Evolutionary conservation across 202 grass and related monocot genomes (phyloP).

Genomic region (Schoenoplectus triqueter): DNA sequence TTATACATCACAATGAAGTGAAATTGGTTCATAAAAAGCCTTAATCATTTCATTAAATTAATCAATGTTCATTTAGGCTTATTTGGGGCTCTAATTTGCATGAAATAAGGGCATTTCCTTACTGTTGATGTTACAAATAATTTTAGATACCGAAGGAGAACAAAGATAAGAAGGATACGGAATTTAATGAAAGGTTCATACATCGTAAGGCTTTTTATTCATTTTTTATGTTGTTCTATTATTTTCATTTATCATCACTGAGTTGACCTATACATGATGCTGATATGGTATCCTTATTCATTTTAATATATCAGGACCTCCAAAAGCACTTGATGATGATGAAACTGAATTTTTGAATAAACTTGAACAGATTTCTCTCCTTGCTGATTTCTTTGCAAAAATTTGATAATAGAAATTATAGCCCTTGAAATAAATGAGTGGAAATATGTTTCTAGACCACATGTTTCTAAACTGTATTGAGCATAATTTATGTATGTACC

Average conservation of each 20-base stretch:
- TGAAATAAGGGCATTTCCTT: conserved; percentile 2
- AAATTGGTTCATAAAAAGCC: neutral
- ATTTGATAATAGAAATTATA: neutral
- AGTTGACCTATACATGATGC: conserved; percentile 10
- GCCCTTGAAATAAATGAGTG: neutral
- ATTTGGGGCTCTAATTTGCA: conserved; percentile 11
- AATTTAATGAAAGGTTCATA: conserved; percentile 98
- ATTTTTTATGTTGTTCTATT: conserved; percentile 18
- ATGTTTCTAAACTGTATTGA: neutral
- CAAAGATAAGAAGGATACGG: conserved; percentile 95
- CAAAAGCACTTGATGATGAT: conserved; percentile 95
- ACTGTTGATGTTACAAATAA: conserved; percentile 26
- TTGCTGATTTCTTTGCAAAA: neutral
- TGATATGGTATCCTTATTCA: neutral
- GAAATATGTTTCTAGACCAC: neutral
- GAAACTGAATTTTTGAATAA: conserved; percentile 92
- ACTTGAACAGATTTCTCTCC: conserved; percentile 56
- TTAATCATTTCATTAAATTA: neutral
- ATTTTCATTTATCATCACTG: neutral
- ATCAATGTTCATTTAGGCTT: neutral
- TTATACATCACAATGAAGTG: neutral
- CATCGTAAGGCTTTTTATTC: conserved; percentile 58
- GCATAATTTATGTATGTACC: conserved; percentile 39
- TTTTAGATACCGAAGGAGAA: conserved; percentile 88
- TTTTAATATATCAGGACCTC: conserved; percentile 61